A percentile compares a stretch with the other conserved stretches of the same genome.
These are phyloP conservation scores for Conidiobolus incongruus DNA, from an alignment of 371 early-diverging fungal genomes.

Conservation along the genomic window DNA sequence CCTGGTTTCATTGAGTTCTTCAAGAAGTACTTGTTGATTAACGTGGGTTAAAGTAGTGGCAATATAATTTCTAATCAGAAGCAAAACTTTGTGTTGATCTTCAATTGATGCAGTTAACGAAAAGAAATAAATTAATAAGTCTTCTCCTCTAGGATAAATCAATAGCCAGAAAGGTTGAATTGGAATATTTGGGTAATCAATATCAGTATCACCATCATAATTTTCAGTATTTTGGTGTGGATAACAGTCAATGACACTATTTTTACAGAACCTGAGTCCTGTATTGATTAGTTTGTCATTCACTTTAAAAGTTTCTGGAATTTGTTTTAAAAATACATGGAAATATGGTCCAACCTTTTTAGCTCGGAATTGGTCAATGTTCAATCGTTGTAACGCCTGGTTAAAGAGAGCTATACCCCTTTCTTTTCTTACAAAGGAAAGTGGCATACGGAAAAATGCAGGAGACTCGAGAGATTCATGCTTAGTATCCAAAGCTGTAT, in stretches of 20 bases:
- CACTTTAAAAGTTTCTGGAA: no score
- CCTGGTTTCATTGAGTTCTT: conserved; percentile 34
- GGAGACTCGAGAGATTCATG: conserved; percentile 38
- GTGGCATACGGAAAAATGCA: conserved; percentile 26
- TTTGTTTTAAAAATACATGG: no score
- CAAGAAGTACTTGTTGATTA: conserved; percentile 36
- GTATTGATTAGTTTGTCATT: no score
- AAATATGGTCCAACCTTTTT: conserved; percentile 29
- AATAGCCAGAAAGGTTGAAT: conserved; percentile 63
- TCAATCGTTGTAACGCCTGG: conserved; percentile 22
- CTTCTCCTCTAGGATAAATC: conserved; percentile 22
- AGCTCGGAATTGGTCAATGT: conserved; percentile 23
- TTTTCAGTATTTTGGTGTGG: no score
- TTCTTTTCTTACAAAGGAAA: conserved; percentile 28
- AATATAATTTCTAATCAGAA: conserved; percentile 25
- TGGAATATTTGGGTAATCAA: no score
- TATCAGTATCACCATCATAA: neutral
- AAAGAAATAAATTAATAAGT: conserved; percentile 41
- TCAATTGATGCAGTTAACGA: conserved; percentile 31
- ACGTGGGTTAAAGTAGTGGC: conserved; percentile 32
- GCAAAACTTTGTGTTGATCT: conserved; percentile 26
- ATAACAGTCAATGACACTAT: no score
- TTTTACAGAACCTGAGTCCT: no score
- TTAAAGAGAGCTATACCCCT: conserved; percentile 26
- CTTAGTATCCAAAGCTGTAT: conserved; percentile 30